phyloP scores from a whole-genome alignment of 768 basidiomycete genomes.

The Naematelia aurantialba region DNA sequence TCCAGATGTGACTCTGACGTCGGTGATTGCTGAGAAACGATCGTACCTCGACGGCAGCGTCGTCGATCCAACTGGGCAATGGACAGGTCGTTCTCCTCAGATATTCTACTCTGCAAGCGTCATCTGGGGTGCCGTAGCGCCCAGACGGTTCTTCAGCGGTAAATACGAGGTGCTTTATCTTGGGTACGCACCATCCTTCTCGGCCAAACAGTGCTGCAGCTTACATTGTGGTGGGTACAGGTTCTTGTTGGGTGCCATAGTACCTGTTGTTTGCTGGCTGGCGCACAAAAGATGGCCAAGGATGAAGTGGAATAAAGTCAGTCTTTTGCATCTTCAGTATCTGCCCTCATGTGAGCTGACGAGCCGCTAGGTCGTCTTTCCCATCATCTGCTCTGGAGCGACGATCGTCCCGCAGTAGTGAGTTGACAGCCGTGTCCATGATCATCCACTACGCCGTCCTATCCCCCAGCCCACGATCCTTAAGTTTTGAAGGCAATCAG shows the following conservation, averaged over 20 bases:
- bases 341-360: background rate
- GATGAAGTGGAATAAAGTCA: conserved; percentile 42
- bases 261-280: conserved; percentile 38
- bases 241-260: conserved; percentile 44
- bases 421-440: no score
- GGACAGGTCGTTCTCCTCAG: conserved; percentile 47
- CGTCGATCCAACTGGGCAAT: conserved; percentile 48
- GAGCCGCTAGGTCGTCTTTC: conserved; percentile 37
- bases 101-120: conserved; percentile 50
- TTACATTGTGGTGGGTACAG: conserved; percentile 10
- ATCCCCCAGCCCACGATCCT: no score
- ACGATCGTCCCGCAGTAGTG: conserved; percentile 48
- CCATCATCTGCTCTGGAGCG: conserved; percentile 49
- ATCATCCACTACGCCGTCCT: no score
- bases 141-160: conserved; percentile 48
- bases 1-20: conserved; percentile 42
- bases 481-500: no score
- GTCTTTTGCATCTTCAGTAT: background rate
- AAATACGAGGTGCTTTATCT: conserved; percentile 42
- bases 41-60: conserved; percentile 46
- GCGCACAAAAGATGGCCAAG: conserved; percentile 47
- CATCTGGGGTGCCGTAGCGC: conserved; percentile 48
- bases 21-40: conserved; percentile 45
- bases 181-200: conserved; percentile 12
- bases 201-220: background rate